Conservation (phyloP, 2,329 filamentous ascomycete genomes). For the Hirsutella rhossiliensis region DNA sequence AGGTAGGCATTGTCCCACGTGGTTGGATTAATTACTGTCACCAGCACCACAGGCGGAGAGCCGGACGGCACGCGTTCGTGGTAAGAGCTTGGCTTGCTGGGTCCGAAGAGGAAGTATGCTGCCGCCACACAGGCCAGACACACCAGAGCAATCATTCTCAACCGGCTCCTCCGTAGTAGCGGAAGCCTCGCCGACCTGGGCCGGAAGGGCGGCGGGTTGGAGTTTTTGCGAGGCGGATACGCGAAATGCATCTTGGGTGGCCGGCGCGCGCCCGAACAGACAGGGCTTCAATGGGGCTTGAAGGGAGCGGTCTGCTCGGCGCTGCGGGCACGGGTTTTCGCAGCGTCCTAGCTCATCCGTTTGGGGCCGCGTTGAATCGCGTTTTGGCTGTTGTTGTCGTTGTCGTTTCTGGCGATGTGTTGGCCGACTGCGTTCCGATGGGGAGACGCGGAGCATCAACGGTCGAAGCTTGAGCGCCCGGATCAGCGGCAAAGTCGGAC, state of each 20-base stretch:
- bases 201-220: constrained; percentile 60
- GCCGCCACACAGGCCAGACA: constrained; percentile 42
- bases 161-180: constrained; percentile 46
- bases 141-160: constrained; percentile 45
- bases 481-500: neutral
- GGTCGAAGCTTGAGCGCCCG: neutral
- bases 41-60: constrained; percentile 57
- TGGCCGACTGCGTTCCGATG: neutral
- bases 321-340: neutral
- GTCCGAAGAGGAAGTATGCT: constrained; percentile 45
- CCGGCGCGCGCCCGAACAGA: neutral
- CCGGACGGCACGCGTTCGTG: constrained; percentile 34
- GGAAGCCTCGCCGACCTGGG: constrained; percentile 43
- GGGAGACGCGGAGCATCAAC: neutral
- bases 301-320: neutral
- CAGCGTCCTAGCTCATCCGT: constrained; percentile 1
- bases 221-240: constrained; percentile 74
- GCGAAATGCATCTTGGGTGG: constrained; percentile 68
- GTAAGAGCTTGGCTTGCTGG: constrained; percentile 15
- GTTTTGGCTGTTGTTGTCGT: neutral
- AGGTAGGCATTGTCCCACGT: constrained; percentile 55
- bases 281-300: neutral
- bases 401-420: neutral
- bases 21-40: constrained; percentile 69
- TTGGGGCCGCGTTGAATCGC: neutral